These are phyloP conservation scores for Tetrapyrgos nigripes DNA, from an alignment of 1,284 basidiomycete species.

Conservation along the genomic window DNA sequence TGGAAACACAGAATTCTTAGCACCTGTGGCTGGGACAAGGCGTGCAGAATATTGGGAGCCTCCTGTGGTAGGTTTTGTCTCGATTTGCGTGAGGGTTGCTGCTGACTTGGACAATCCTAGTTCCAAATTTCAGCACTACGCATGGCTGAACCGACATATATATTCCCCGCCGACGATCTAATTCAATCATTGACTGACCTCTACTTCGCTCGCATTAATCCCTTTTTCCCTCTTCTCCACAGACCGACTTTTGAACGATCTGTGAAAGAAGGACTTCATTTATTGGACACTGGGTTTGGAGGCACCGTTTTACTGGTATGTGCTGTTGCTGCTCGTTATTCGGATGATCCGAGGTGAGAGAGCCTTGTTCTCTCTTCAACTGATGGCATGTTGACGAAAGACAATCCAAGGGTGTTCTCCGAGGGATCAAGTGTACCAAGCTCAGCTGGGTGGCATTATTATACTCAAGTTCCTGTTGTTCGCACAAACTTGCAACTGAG, in stretches of 20 bases:
- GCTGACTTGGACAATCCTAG: constrained; percentile 17
- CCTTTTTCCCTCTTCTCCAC: constrained; percentile 78
- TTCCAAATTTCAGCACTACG: constrained; percentile 24
- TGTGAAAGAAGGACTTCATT: constrained; percentile 63
- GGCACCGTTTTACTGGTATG: constrained; percentile 77
- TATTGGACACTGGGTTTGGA: constrained; percentile 66
- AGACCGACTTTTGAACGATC: constrained; percentile 75
- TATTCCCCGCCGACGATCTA: constrained; percentile 71
- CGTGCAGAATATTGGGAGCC: constrained; percentile 41
- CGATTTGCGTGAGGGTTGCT: background rate
- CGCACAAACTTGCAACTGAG: constrained; percentile 59
- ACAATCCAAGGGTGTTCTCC: constrained; percentile 63
- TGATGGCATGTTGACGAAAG: too few relatives aligned
- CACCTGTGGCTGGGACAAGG: constrained; percentile 12
- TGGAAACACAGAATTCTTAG: constrained; percentile 14
- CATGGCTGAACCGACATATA: constrained; percentile 25
- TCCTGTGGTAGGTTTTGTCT: constrained; percentile 32
- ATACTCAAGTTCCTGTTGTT: constrained; percentile 66
- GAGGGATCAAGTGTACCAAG: constrained; percentile 53
- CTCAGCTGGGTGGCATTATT: constrained; percentile 80
- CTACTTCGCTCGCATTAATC: constrained; percentile 73
- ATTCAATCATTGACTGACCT: constrained; percentile 65
- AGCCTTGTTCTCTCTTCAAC: too few relatives aligned
- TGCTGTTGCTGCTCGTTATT: constrained; percentile 74
- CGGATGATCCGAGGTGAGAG: constrained; percentile 72